Evolutionary conservation across 2,329 filamentous ascomycete genomes (phyloP), one percentile per base, ranked within the genome.

Genomic region (Biscogniauxia sp.): DNA sequence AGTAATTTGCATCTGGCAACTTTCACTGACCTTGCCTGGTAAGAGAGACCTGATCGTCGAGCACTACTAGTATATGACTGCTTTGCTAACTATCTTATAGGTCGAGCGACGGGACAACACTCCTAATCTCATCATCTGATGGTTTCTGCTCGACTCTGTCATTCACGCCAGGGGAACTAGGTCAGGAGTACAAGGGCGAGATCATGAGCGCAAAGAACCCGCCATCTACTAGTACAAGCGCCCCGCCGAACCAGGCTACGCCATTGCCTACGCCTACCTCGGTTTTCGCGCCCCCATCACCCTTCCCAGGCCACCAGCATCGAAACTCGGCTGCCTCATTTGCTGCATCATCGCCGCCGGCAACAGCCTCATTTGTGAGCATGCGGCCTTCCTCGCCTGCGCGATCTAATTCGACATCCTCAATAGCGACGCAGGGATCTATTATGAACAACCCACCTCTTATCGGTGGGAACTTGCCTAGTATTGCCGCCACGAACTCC

Each of bases 1-100:
- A 98, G 93, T 83, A 99, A 99, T 72, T 78, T 99, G 66, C 95
- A 99, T 75, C 97, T 94, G 75, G 93, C 95, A 4, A 98, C 95
- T 0, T 99, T 99, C 72, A 99, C 95, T 0, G 95, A 99, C 74
- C 79, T 99, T 61, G 90, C 92, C 37, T 99, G 95, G 95, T 97
- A 85, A 76, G 88, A 37, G 15, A 49, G 1, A 77, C 23, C 23
- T 20, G 23, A 61, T 28, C 11, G 15, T 17, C 23, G 28, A 32
- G 28, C 28, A 32, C 28, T 7, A 13, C 28, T 13, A 5, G 17
- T 6, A 6, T 15, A 32, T 17, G 17, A 32, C 1, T 54, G 41
- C 51, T 20, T 32, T 11, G 59, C 70, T 76, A 68, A 79, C 69
- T 60, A 53, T 64, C 72, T 60, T 45, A 23, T 64, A 91, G 89